phyloP scores from a whole-genome alignment of 2,329 filamentous ascomycete genomes.

The Neofusicoccum parvum region DNA sequence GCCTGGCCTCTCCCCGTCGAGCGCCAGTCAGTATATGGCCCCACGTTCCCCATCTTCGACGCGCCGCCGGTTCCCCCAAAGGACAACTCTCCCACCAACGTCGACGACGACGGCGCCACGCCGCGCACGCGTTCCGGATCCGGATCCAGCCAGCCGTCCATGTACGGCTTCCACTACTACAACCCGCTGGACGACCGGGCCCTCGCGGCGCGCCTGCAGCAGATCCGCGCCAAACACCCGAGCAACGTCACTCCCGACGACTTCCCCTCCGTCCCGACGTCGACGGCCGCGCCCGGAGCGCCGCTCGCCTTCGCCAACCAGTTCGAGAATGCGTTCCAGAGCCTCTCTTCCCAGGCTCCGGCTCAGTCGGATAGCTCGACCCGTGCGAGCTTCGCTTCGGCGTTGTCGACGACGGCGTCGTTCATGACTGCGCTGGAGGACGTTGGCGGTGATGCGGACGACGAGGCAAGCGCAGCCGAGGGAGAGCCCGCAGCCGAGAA shows the following conservation, averaged over 20 bases:
- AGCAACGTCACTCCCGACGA: neutral
- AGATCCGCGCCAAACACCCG: neutral
- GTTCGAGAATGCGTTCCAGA: neutral
- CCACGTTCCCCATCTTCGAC: neutral
- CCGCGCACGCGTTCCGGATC: neutral
- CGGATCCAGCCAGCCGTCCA: neutral
- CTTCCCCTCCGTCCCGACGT: neutral
- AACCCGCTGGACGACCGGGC: neutral
- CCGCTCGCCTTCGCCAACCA: neutral
- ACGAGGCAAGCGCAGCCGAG: neutral
- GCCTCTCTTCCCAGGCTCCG: too few species aligned
- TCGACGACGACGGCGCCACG: neutral
- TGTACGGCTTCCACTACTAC: neutral
- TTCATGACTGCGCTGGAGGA: neutral
- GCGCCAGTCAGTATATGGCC: neutral
- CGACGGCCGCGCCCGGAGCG: neutral
- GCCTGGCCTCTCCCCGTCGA: neutral
- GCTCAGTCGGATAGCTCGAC: neutral
- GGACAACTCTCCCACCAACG: neutral
- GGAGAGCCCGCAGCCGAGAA: neutral
- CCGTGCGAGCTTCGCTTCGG: neutral
- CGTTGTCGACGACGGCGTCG: constrained; percentile 1
- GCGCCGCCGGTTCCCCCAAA: neutral
- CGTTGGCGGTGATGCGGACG: neutral
- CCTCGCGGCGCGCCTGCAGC: neutral